A percentile compares a stretch with the other conserved stretches of the same genome.
phyloP scores from a whole-genome alignment of 1,139 yeast genomes.

The Candida tetrigidarum region DNA sequence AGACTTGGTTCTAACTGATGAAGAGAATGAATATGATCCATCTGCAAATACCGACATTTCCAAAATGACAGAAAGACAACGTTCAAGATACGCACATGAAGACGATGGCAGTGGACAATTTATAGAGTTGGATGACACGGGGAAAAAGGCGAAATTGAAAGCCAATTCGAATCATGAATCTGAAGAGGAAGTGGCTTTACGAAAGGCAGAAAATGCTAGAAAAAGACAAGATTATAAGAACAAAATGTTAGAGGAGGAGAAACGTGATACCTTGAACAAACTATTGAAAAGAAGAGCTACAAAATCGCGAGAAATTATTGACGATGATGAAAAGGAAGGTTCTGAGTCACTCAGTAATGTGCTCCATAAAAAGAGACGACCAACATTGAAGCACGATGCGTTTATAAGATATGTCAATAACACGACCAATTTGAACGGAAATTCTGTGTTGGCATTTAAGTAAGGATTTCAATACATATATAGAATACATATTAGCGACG shows the following conservation, averaged over 20 bases:
- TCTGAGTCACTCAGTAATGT: constrained; percentile 11
- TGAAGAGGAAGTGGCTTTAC: constrained; percentile 81
- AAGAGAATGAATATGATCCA: constrained; percentile 47
- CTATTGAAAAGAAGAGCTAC: constrained; percentile 82
- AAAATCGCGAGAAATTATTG: constrained; percentile 52
- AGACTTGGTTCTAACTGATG: constrained; percentile 47
- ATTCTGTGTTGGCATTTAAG: constrained; percentile 25
- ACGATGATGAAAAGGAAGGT: constrained; percentile 35
- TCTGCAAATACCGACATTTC: constrained; percentile 50
- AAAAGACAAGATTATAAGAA: constrained; percentile 85
- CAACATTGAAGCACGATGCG: constrained; percentile 37
- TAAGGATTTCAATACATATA: too few relatives aligned
- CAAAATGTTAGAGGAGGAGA: constrained; percentile 87
- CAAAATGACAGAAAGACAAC: constrained; percentile 66
- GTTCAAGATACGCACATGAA: constrained; percentile 50
- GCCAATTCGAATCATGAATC: constrained; percentile 55
- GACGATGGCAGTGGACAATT: constrained; percentile 24
- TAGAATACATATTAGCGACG: too few relatives aligned
- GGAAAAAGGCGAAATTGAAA: constrained; percentile 21
- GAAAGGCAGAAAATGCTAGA: constrained; percentile 88
- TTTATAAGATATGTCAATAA: constrained; percentile 32
- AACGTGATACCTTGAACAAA: constrained; percentile 86
- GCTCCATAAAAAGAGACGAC: constrained; percentile 39
- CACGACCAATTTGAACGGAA: constrained; percentile 23
- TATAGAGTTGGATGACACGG: constrained; percentile 32